A percentile compares a stretch with the other conserved stretches of the same genome.
Evolutionary conservation across 2,329 filamentous ascomycete genomes (phyloP).

Genomic region (Epichloe baconii): DNA sequence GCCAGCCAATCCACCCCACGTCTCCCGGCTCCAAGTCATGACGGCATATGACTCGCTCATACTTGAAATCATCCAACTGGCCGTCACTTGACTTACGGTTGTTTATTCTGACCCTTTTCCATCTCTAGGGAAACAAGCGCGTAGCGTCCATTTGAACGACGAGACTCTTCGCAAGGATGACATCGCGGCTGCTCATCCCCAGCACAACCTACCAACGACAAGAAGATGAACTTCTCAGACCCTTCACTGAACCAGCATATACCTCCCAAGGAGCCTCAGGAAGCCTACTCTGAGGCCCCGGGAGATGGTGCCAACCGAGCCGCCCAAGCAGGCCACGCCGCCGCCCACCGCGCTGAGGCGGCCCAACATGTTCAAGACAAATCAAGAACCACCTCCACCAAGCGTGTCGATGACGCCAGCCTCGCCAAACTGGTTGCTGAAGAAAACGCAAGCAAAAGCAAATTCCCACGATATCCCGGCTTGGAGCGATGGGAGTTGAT

Average conservation of each 20-base stretch:
- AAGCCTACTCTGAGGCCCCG: conserved; percentile 51
- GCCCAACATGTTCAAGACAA: conserved; percentile 37
- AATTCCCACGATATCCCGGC: conserved; percentile 53
- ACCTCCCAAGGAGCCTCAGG: conserved; percentile 33
- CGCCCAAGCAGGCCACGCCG: conserved; percentile 53
- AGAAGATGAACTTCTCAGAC: conserved; percentile 39
- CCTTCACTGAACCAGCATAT: conserved; percentile 24
- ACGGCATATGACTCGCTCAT: conserved; percentile 1
- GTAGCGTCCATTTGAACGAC: conserved; percentile 41
- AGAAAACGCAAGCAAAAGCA: conserved; percentile 74
- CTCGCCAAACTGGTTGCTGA: conserved; percentile 81
- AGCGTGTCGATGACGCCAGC: conserved; percentile 47
- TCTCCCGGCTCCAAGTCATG: conserved; percentile 1
- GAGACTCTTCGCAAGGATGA: conserved; percentile 41
- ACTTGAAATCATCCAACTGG: neutral
- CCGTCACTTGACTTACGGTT: neutral
- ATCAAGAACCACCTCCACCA: conserved; percentile 12
- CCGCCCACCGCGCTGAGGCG: conserved; percentile 48
- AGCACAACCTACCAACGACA: conserved; percentile 39
- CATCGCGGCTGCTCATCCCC: conserved; percentile 32
- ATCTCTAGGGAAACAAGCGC: conserved; percentile 68
- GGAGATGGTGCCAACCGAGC: conserved; percentile 50
- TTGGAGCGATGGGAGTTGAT: conserved; percentile 59
- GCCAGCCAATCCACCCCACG: neutral
- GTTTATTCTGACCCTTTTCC: neutral